phyloP scores from a whole-genome alignment of 257 asterid genomes.

The Nicotiana obtusifolia region DNA sequence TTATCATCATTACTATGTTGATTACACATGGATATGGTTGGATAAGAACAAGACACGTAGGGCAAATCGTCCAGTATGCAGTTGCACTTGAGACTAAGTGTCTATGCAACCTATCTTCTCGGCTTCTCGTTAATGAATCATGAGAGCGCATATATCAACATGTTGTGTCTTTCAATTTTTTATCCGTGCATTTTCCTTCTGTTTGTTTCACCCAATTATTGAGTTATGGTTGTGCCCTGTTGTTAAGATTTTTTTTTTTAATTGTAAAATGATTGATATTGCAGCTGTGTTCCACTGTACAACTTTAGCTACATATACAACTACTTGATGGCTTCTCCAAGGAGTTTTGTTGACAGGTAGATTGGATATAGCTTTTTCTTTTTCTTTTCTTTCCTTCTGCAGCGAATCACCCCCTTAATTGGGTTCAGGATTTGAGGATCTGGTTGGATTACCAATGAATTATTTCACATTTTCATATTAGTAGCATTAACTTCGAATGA shows the following conservation, averaged over 20 bases:
- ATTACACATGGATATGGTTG: not conserved
- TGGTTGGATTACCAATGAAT: not conserved
- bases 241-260: conserved; percentile 17
- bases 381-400: not conserved
- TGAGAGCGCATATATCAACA: not conserved
- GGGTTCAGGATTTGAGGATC: not conserved
- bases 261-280: conserved; percentile 25
- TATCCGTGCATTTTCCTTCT: not conserved
- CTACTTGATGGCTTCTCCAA: conserved; percentile 74
- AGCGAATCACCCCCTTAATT: not conserved
- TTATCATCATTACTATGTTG: not conserved
- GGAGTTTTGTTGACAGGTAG: conserved; percentile 95
- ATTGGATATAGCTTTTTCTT: not conserved
- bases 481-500: not conserved
- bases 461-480: not conserved
- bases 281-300: conserved; percentile 94
- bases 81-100: not conserved
- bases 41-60: not conserved
- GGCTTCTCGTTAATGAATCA: not conserved
- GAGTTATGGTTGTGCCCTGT: not conserved
- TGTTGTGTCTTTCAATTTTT: not conserved
- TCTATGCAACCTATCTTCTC: not conserved
- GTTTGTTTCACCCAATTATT: not conserved
- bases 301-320: conserved; percentile 80
- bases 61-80: not conserved